phyloP scores from a whole-genome alignment of 768 basidiomycete species.

The Mycena indigotica region DNA sequence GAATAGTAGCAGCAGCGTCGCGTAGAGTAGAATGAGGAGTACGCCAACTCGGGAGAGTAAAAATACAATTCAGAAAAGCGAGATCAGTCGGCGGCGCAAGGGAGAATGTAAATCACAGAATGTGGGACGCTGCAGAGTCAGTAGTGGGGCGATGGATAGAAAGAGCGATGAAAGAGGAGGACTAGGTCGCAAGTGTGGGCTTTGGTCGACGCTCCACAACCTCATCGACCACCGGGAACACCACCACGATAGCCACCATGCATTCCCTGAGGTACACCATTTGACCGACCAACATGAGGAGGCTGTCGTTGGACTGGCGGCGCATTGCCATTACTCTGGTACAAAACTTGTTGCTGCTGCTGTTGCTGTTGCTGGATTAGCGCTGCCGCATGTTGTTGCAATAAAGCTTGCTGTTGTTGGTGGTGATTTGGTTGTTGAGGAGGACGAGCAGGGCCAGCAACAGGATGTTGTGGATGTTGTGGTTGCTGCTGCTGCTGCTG shows the following conservation, averaged over 20 bases:
- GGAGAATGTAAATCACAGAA: no score
- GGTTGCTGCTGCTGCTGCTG: constrained; percentile 37
- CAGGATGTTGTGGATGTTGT: constrained; percentile 35
- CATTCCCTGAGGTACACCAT: constrained; percentile 27
- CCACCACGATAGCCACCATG: constrained; percentile 41
- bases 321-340: constrained; percentile 37
- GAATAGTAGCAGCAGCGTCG: constrained; percentile 4
- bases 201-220: constrained; percentile 10
- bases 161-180: not conserved
- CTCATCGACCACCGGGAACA: constrained; percentile 39
- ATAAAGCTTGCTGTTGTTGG: constrained; percentile 37
- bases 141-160: not conserved
- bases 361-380: constrained; percentile 23
- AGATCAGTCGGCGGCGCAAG: constrained; percentile 1
- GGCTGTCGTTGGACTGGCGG: constrained; percentile 10
- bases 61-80: constrained; percentile 17
- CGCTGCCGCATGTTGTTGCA: constrained; percentile 26
- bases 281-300: no score
- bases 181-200: constrained; percentile 5
- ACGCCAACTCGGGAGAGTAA: constrained; percentile 11
- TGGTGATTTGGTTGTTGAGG: constrained; percentile 36
- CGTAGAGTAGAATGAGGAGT: not conserved
- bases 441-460: constrained; percentile 27
- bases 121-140: no score
- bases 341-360: constrained; percentile 34